phyloP scores from a whole-genome alignment of 2,329 filamentous ascomycete genomes.

The Penicillium sumatraense region DNA sequence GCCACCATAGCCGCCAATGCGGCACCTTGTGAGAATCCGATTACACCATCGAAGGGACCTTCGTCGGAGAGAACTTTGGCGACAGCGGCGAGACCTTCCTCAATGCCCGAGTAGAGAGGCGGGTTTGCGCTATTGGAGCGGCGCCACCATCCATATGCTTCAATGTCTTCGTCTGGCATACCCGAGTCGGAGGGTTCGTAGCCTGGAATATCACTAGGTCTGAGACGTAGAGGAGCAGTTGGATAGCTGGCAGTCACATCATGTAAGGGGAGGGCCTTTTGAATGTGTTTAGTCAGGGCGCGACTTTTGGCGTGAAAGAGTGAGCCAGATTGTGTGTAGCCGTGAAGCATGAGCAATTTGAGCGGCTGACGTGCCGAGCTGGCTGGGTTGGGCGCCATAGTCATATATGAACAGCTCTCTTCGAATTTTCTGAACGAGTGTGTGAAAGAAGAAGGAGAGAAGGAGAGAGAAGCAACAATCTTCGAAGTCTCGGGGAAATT shows the following conservation, averaged over 20 bases:
- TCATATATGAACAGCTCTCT: not conserved
- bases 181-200: slow-evolving; percentile 55
- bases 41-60: slow-evolving; percentile 74
- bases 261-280: slow-evolving; percentile 71
- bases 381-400: slow-evolving; percentile 24
- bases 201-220: slow-evolving; percentile 70
- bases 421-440: not conserved
- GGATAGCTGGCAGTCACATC: slow-evolving; percentile 68
- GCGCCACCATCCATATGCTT: slow-evolving; percentile 85
- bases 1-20: slow-evolving; percentile 74
- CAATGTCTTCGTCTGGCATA: slow-evolving; percentile 58
- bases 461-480: not conserved
- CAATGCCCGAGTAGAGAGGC: slow-evolving; percentile 69
- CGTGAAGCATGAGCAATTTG: slow-evolving; percentile 80
- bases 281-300: slow-evolving; percentile 78
- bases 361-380: slow-evolving; percentile 35
- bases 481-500: too few species aligned
- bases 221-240: slow-evolving; percentile 68
- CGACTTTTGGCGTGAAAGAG: slow-evolving; percentile 88
- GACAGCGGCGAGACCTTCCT: slow-evolving; percentile 68
- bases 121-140: slow-evolving; percentile 64
- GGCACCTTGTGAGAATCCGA: slow-evolving; percentile 84
- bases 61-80: slow-evolving; percentile 65
- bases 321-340: slow-evolving; percentile 87
- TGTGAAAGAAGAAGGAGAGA: not conserved